A percentile compares a stretch with the other conserved stretches of the same genome.
Conservation (phyloP, 2,329 filamentous ascomycete species). For the Emericellopsis atlantica region DNA sequence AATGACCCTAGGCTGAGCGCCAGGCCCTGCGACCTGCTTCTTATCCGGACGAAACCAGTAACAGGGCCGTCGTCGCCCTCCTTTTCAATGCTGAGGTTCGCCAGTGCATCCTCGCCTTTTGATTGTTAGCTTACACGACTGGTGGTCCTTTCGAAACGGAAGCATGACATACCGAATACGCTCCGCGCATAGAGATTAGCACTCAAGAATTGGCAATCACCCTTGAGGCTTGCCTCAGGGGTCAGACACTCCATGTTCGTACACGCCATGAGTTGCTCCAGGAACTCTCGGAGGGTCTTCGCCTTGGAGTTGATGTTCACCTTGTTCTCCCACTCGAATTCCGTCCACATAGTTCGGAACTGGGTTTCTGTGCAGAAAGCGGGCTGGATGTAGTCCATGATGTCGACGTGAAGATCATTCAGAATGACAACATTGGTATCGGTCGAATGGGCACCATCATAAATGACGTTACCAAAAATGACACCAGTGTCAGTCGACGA, state of each 20-base stretch:
- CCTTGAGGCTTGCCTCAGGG: constrained; percentile 89
- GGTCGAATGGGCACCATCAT: constrained; percentile 83
- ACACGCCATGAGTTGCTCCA: constrained; percentile 88
- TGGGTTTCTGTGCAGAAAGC: constrained; percentile 94
- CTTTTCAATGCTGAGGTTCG: constrained; percentile 96
- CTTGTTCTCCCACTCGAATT: constrained; percentile 99
- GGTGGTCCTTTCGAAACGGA: background rate
- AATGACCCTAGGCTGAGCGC: constrained; percentile 87
- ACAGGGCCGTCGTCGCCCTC: constrained; percentile 91
- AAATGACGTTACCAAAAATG: constrained; percentile 97
- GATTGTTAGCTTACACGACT: constrained; percentile 9
- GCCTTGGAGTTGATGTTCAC: constrained; percentile 99
- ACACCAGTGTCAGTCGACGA: constrained; percentile 96
- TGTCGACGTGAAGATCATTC: constrained; percentile 95
- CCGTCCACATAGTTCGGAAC: constrained; percentile 99
- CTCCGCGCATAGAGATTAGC: constrained; percentile 94
- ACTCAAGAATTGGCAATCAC: constrained; percentile 94
- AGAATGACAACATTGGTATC: constrained; percentile 96
- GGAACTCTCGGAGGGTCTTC: constrained; percentile 80
- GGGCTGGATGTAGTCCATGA: constrained; percentile 99
- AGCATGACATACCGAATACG: constrained; percentile 69
- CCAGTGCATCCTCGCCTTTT: constrained; percentile 89
- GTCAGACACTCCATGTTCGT: constrained; percentile 99
- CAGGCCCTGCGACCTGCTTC: constrained; percentile 90
- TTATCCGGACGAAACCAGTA: constrained; percentile 94